These are phyloP conservation scores for Aspergillus cristatus DNA, from an alignment of 495 filamentous ascomycete genomes.

Conservation along the genomic window DNA sequence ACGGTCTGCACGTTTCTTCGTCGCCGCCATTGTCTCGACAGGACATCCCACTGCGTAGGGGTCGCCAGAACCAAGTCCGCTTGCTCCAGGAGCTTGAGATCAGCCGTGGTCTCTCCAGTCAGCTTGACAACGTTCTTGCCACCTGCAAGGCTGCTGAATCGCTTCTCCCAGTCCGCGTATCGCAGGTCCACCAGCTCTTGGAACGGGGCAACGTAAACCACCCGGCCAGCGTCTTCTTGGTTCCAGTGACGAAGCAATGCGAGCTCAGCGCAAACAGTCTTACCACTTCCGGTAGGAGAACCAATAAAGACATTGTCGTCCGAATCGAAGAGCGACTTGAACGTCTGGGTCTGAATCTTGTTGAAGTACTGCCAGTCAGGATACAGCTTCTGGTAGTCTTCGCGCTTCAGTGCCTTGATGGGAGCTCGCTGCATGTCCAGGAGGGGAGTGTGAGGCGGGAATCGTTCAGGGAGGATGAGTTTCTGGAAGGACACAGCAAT, in stretches of 20 bases:
- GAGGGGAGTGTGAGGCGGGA: slow-evolving; percentile 85
- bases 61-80: slow-evolving; percentile 92
- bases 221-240: slow-evolving; percentile 56
- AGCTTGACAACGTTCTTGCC: slow-evolving; percentile 93
- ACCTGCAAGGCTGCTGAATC: slow-evolving; percentile 61
- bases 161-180: slow-evolving; percentile 72
- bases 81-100: slow-evolving; percentile 79
- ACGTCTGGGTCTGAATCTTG: slow-evolving; percentile 94
- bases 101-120: slow-evolving; percentile 84
- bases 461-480: slow-evolving; percentile 86
- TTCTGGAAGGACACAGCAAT: slow-evolving; percentile 91
- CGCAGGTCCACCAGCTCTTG: slow-evolving; percentile 83
- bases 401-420: slow-evolving; percentile 74
- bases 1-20: slow-evolving; percentile 90
- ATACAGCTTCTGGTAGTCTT: slow-evolving; percentile 76
- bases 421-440: slow-evolving; percentile 87
- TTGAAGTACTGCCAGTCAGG: slow-evolving; percentile 85
- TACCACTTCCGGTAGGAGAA: slow-evolving; percentile 84
- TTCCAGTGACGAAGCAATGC: slow-evolving; percentile 85
- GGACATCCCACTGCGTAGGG: slow-evolving; percentile 86
- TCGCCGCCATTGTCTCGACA: slow-evolving; percentile 92
- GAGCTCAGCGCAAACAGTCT: slow-evolving; percentile 95
- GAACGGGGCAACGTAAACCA: slow-evolving; percentile 93
- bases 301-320: slow-evolving; percentile 92
- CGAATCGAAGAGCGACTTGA: slow-evolving; percentile 80